Evolutionary conservation across 116 monocot genomes (phyloP).

Genomic region (Iris pallida): DNA sequence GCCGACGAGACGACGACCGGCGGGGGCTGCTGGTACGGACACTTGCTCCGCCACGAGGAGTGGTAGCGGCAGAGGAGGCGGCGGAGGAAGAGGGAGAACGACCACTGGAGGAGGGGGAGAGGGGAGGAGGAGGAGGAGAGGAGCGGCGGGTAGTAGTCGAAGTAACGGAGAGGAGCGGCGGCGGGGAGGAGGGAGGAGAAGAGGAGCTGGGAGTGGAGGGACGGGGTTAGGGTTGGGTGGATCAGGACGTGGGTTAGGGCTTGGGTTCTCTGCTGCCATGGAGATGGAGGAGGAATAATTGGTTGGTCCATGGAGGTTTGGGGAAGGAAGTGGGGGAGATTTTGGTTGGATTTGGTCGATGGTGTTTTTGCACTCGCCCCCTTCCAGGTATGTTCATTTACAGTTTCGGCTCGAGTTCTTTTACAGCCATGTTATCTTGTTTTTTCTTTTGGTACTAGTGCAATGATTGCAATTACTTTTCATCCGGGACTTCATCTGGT

Average conservation of each 20-base stretch:
- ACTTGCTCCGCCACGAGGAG: slow-evolving; percentile 20
- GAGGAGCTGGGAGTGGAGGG: slow-evolving; percentile 19
- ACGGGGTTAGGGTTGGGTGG: slow-evolving; percentile 8
- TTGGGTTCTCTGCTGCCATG: neutral
- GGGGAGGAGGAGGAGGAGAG: neutral
- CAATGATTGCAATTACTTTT: no score
- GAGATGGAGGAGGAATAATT: no score
- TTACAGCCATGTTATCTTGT: no score
- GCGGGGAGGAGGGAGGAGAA: slow-evolving; percentile 9
- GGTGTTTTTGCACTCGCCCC: no score
- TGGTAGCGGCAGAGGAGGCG: neutral
- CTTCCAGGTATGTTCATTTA: no score
- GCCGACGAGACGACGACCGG: slow-evolving; percentile 13
- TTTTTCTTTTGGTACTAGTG: no score
- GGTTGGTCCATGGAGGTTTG: no score
- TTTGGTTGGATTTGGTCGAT: no score
- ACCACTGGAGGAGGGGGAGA: slow-evolving; percentile 1
- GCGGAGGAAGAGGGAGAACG: slow-evolving; percentile 10
- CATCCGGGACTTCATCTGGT: no score
- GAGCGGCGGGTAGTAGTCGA: slow-evolving; percentile 18
- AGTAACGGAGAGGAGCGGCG: neutral
- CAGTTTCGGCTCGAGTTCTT: no score
- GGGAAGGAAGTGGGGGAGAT: no score
- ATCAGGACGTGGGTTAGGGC: slow-evolving; percentile 17
- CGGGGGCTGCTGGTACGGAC: slow-evolving; percentile 18